Conservation (phyloP, 345 rosid species). For the Dimocarpus longan region DNA sequence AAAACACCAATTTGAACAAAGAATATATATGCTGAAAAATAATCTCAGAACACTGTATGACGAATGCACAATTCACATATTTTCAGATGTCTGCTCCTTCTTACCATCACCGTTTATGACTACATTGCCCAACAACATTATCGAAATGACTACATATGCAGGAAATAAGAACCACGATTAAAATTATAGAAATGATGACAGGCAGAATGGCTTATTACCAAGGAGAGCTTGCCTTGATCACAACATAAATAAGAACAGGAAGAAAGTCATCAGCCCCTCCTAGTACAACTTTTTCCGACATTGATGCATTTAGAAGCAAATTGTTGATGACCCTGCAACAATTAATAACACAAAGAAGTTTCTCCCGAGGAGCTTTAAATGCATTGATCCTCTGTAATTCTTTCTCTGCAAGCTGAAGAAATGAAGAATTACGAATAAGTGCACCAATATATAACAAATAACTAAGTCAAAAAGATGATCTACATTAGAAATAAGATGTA, state of each 20-base stretch:
- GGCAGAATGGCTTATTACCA: slow-evolving; percentile 50
- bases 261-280: slow-evolving; percentile 70
- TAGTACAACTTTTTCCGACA: slow-evolving; percentile 43
- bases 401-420: slow-evolving; percentile 63
- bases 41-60: neutral
- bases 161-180: neutral
- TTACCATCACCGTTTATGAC: neutral
- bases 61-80: neutral
- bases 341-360: slow-evolving; percentile 55
- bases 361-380: slow-evolving; percentile 48
- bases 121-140: neutral
- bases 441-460: neutral
- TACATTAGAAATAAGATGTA: neutral
- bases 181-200: slow-evolving; percentile 19
- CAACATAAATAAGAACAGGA: slow-evolving; percentile 58
- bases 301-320: slow-evolving; percentile 56
- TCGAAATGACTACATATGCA: neutral
- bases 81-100: neutral
- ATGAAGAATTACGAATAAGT: neutral
- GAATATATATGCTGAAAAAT: neutral
- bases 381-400: slow-evolving; percentile 51
- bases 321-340: slow-evolving; percentile 66
- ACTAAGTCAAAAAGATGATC: neutral
- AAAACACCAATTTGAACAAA: neutral
- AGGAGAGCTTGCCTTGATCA: slow-evolving; percentile 71